Conservation (phyloP, 1,139 yeast species). For the Yamadazyma diospyri region DNA sequence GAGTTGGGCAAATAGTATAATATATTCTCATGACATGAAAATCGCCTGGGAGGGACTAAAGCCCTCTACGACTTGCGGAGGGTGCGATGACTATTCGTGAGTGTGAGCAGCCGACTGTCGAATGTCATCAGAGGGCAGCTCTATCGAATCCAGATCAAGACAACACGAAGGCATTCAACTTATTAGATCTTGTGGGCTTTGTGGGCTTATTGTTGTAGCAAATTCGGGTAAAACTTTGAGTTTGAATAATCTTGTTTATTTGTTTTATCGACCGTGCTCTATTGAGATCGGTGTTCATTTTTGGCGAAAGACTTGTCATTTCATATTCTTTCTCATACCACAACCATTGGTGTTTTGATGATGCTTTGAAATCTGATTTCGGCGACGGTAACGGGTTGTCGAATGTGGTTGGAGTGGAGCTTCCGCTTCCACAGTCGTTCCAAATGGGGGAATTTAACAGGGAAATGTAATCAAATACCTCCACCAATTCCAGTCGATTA, state of each 20-base stretch:
- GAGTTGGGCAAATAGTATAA: constrained; percentile 28
- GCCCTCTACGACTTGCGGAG: no score
- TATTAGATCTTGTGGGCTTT: constrained; percentile 11
- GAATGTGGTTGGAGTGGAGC: constrained; percentile 5
- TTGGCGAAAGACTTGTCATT: constrained; percentile 23
- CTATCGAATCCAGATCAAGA: constrained; percentile 8
- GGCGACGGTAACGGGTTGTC: constrained; percentile 1
- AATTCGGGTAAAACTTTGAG: constrained; percentile 17
- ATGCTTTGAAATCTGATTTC: neutral
- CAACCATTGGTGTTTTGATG: constrained; percentile 24
- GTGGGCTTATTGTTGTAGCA: constrained; percentile 29
- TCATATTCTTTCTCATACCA: constrained; percentile 35
- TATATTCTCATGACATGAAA: neutral
- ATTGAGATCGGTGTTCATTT: constrained; percentile 16
- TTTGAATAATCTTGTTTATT: constrained; percentile 19
- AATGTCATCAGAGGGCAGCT: neutral
- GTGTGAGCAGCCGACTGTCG: neutral
- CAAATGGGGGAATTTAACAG: constrained; percentile 4
- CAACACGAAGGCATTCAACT: constrained; percentile 30
- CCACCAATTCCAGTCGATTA: constrained; percentile 26
- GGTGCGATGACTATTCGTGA: neutral
- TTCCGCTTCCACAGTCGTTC: neutral
- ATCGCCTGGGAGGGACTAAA: no score
- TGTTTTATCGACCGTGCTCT: constrained; percentile 23
- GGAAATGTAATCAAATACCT: constrained; percentile 17